Evolutionary conservation across 495 filamentous ascomycete genomes (phyloP).

Genomic region (Aspergillus haitiensis): DNA sequence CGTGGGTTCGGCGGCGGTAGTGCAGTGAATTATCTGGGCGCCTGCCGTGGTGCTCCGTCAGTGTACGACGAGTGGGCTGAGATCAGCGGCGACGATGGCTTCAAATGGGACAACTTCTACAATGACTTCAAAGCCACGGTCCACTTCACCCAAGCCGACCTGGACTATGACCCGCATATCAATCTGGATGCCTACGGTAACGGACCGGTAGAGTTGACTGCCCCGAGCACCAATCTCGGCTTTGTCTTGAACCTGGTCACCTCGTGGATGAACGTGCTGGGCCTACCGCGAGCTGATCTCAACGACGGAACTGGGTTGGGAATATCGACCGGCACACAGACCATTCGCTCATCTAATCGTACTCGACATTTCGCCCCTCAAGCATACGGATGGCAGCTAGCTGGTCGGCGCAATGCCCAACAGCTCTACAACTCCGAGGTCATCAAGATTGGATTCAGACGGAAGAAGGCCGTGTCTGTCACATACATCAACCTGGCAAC

Average conservation of each 20-base stretch:
- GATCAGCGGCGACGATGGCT: neutral
- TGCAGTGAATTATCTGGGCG: neutral
- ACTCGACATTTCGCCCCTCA: neutral
- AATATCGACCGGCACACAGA: neutral
- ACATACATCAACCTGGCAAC: neutral
- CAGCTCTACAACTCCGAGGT: neutral
- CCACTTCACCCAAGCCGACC: neutral
- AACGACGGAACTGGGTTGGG: neutral
- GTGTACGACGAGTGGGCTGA: slow-evolving; percentile 1
- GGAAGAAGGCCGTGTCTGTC: neutral
- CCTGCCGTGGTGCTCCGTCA: neutral
- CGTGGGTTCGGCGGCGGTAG: neutral
- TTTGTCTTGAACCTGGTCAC: neutral
- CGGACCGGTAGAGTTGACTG: neutral
- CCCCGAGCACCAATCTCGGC: neutral
- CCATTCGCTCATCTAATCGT: neutral
- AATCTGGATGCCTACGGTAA: neutral
- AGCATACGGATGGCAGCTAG: neutral
- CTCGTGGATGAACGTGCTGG: neutral
- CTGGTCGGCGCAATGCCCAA: neutral
- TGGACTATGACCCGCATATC: neutral
- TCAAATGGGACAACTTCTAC: neutral
- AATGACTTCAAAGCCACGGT: slow-evolving; percentile 1
- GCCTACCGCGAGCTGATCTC: neutral
- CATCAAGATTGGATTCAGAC: neutral